Evolutionary conservation across 2,329 filamentous ascomycete species (phyloP), one percentile per base, ranked within the genome.

Genomic region (Calonectria pauciramosa): DNA sequence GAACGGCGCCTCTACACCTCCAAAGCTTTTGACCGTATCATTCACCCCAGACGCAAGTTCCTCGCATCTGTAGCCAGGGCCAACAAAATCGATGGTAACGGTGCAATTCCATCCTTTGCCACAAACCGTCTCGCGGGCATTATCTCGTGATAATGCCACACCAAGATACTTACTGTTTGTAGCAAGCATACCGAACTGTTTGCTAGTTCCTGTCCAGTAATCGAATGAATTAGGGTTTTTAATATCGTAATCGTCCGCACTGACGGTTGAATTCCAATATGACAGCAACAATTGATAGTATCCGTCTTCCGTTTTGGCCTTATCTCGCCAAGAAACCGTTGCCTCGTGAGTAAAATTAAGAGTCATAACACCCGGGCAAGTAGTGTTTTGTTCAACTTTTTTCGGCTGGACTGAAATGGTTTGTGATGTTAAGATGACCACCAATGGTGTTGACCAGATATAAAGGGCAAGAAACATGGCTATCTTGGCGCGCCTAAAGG

Each of bases 381-480:
- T 73, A 4, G 73, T 72, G 2, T 49, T 47, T 38, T 77, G 69
- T 38, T 75, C 41, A 2, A 68, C 65, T 11, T 64, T 74, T 32
- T 68, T 66, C 1, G 78, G 78, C 11, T 49, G 41, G 3, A 81
- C 77, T 9, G 76, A 77, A 6, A 81, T 75, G 1, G 79, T 81
- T 16, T 78, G 77, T 4, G 79, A 78, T 16, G 79, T 80, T 5
- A 81, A 73, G 14, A 81, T 80, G 23, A 81, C 79, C 3, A 81
- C 79, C 9, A 81, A 47, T 34, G 79, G 79, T 5, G 77, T 80
- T 16, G 68, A 71, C 79, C 79, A 81, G 49, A 81, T 79, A 32
- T 81, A 81, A 16, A 80, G 71, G 32, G 79, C 80, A 13, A 81
- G 54, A 1, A 65, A 70, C 77, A 81, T 81, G 65, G 79, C 79